Evolutionary conservation across 768 basidiomycete species (phyloP).

Genomic region (Psilocybe cubensis): DNA sequence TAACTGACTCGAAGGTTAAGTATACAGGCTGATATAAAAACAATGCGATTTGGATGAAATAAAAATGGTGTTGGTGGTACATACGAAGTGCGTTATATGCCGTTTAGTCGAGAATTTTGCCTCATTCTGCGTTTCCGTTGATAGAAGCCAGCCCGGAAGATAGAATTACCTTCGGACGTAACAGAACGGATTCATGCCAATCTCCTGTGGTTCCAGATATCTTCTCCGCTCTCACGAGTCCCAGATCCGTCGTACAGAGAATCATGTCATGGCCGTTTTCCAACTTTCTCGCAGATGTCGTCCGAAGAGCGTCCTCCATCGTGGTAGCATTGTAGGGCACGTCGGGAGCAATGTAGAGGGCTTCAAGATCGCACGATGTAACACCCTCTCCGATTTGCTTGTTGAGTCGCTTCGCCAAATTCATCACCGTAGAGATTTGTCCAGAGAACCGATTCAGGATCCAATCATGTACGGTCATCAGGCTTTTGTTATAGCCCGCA

Average conservation of each 20-base stretch:
- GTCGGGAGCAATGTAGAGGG: conserved; percentile 47
- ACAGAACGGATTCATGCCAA: conserved; percentile 51
- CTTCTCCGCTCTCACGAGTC: conserved; percentile 46
- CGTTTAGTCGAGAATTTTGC: too few relatives aligned
- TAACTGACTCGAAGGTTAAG: too few relatives aligned
- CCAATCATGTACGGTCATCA: conserved; percentile 37
- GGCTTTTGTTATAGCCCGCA: conserved; percentile 35
- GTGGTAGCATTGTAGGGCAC: conserved; percentile 37
- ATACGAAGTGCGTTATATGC: too few relatives aligned
- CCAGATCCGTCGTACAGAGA: conserved; percentile 62
- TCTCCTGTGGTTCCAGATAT: conserved; percentile 42
- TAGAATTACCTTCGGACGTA: conserved; percentile 61
- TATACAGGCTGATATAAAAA: too few relatives aligned
- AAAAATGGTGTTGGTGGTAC: too few relatives aligned
- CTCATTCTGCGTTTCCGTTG: conserved; percentile 20
- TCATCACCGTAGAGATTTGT: conserved; percentile 44
- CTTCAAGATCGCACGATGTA: conserved; percentile 59
- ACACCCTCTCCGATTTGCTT: conserved; percentile 63
- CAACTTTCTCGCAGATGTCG: conserved; percentile 16
- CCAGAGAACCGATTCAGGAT: conserved; percentile 47
- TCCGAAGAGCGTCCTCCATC: conserved; percentile 51
- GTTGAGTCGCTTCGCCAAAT: conserved; percentile 52
- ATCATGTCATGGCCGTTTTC: conserved; percentile 34
- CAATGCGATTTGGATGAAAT: too few relatives aligned
- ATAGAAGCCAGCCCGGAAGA: conserved; percentile 41